Evolutionary conservation across 495 filamentous ascomycete genomes (phyloP), one percentile per base, ranked within the genome.

Genomic region (Trypethelium eluteriae): DNA sequence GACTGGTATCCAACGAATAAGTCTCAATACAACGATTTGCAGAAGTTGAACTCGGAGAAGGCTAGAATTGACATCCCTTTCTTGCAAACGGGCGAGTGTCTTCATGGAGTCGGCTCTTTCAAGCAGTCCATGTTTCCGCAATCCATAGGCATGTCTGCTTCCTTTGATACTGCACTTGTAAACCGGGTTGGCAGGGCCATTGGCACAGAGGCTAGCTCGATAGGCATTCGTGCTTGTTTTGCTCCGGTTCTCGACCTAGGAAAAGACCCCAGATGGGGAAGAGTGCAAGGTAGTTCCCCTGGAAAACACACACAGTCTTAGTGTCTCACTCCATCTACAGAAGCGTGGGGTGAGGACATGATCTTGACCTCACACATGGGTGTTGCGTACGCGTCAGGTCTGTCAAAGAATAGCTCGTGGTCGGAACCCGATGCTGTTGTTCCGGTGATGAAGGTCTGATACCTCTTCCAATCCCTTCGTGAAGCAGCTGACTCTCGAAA

Each of bases 311-410:
- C 18, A 36, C 14, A 1, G 3, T 7, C 32, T 36, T 18, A 59
- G 32, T 18, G 32, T 59, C 53, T 59, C 3, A 59, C 32, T 59
- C 36, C 32, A 59, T 35, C 18, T 59, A 9, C 14, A 59, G 53
- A 79, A 72, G 74, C 72, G 14, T 81, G 76, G 75, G 78, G 78
- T n/a, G 78, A 80, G 64, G 78, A 80, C 56, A 77, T 75, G 65
- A 69, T 78, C 4, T 70, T 79, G 25, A 79, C 77, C 0, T 74
- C 76, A 34, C 71, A 76, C 34, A 77, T 80, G 72, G 78, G 79
- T 0, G 74, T 79, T 39, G 75, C 78, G 0, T 77, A 77, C 65
- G 73, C 77, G 2, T 73, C 71, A 6, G 77, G 76, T 0, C 41
- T 80, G 16, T 78, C 77, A 38, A 59, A 59, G 67, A 78, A 79